Base-by-base conservation (phyloP, 331 rosid genomes). In the Telfairia occidentalis region DNA sequence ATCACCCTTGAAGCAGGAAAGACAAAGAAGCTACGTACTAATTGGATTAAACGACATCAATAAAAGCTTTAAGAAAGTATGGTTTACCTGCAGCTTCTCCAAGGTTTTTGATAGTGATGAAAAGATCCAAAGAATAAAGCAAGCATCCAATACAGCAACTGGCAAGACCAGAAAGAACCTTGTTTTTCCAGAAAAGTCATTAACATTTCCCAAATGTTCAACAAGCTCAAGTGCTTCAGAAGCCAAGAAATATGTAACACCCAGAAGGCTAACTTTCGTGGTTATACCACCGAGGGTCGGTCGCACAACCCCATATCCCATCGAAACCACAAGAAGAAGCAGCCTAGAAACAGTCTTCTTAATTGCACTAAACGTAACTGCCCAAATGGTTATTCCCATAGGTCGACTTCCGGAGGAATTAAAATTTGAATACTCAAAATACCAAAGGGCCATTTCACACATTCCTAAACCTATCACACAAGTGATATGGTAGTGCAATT, bases 371-470 rank as follows among this genome's bases (percentile, higher is more conserved):
- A 91, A 85, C 57, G 88, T 83, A 55, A 91, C 95, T 9, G 92
- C 92, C 95, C 91, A 89, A 54, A 86, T 30, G 45, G 95, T 91
- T 48, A 87, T 91, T 58, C 81, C 89, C 89, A 89, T 83, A 0
- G 97, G 97, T 69, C 97, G 84, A 81, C 78, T 84, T 78, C 97
- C 97, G 1, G 95, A 89, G 24, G 92, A 78, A 85, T 89, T 91
- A 84, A 91, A 87, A 83, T 91, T 89, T 50, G 89, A 85, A 78
- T 87, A 91, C 60, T 91, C 97, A 71, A 89, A 89, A 79, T 89
- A 89, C 97, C 97, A 91, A 19, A 89, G 79, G 53, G 96, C 92
- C 97, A 91, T 91, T 80, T 91, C 97, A 77, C 90, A 89, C 97
- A 89, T 89, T 59, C 97, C 97, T 29, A 91, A 90, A 28, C 89